Conservation (phyloP, 805 yeast genomes). For the Hanseniaspora pseudoguilliermondii region DNA sequence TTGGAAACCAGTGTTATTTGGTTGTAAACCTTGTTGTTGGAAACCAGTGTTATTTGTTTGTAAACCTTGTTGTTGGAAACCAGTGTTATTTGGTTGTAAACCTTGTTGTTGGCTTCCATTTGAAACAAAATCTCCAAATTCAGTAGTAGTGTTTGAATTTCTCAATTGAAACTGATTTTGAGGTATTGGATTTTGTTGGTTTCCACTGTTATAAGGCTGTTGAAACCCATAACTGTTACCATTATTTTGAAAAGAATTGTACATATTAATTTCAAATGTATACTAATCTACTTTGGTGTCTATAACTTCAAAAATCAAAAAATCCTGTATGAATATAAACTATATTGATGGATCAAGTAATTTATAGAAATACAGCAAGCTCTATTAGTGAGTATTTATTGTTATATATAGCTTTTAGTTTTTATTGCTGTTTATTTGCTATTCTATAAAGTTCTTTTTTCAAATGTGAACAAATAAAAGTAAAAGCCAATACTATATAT, state of each 20-base stretch:
- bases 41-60: slow-evolving; percentile 7
- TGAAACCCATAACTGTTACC: neutral
- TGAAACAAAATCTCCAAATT: slow-evolving; percentile 15
- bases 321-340: too few relatives aligned
- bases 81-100: slow-evolving; percentile 12
- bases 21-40: slow-evolving; percentile 14
- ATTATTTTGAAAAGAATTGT: neutral
- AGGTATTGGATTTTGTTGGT: slow-evolving; percentile 1
- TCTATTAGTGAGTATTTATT: too few relatives aligned
- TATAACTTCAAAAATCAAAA: too few relatives aligned
- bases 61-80: slow-evolving; percentile 3
- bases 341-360: too few relatives aligned
- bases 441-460: too few relatives aligned
- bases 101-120: slow-evolving; percentile 14
- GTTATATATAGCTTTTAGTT: too few relatives aligned
- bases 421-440: too few relatives aligned
- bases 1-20: slow-evolving; percentile 13
- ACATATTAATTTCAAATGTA: neutral
- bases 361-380: too few relatives aligned
- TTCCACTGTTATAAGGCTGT: slow-evolving; percentile 4
- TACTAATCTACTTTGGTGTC: too few relatives aligned
- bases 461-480: too few relatives aligned
- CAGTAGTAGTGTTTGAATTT: slow-evolving; percentile 15
- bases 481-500: too few relatives aligned
- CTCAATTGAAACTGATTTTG: slow-evolving; percentile 11